Conservation (phyloP, 2,329 filamentous ascomycete species). For the Botrytis cinerea region DNA sequence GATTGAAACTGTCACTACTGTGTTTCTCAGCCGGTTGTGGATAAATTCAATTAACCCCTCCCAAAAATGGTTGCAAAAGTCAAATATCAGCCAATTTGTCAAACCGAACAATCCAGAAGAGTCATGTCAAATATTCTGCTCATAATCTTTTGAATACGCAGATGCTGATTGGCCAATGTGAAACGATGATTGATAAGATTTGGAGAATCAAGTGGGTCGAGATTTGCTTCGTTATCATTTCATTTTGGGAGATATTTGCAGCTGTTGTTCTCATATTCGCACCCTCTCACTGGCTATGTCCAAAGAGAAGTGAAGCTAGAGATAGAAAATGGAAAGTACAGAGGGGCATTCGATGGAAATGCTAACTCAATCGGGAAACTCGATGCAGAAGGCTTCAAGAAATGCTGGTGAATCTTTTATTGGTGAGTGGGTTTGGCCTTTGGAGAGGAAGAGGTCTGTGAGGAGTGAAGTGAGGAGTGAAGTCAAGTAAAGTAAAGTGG, state of each 20-base stretch:
- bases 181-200: slow-evolving; percentile 9
- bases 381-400: not conserved
- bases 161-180: not conserved
- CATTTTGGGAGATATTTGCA: not conserved
- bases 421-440: not conserved
- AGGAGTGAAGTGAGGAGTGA: not conserved
- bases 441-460: not conserved
- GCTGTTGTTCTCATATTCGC: not conserved
- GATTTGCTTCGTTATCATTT: slow-evolving; percentile 4
- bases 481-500: not conserved
- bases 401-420: not conserved
- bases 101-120: slow-evolving; percentile 17
- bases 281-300: not conserved
- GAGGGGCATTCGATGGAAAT: not conserved
- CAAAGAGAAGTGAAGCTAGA: not conserved
- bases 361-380: slow-evolving; percentile 6
- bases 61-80: not conserved
- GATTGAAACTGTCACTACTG: not conserved
- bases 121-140: not conserved
- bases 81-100: slow-evolving; percentile 5
- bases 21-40: not conserved
- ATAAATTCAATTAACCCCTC: not conserved
- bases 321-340: not conserved
- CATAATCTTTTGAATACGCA: not conserved
- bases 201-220: slow-evolving; percentile 5